Evolutionary conservation across 257 asterid species (phyloP).

Genomic region (Leonotis leonurus): DNA sequence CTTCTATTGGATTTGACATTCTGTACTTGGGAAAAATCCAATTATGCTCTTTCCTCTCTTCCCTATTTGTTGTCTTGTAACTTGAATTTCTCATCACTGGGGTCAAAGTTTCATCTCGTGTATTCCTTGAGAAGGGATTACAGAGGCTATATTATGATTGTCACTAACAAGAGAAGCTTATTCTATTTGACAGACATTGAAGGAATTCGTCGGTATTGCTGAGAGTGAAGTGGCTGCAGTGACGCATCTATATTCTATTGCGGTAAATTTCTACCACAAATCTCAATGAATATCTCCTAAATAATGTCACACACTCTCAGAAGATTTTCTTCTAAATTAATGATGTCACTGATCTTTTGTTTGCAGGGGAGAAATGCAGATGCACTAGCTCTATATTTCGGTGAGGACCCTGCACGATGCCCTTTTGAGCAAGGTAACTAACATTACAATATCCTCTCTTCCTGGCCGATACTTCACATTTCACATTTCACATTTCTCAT

Average conservation of each 20-base stretch:
- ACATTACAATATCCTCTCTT: background rate
- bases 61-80: too few relatives aligned
- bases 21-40: background rate
- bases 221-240: constrained; percentile 78
- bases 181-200: constrained; percentile 61
- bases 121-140: constrained; percentile 5
- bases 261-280: constrained; percentile 43
- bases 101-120: background rate
- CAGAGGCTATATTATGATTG: background rate
- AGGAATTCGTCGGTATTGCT: constrained; percentile 62
- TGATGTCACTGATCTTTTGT: constrained; percentile 1
- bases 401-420: constrained; percentile 92
- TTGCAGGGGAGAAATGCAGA: constrained; percentile 95
- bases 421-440: constrained; percentile 97
- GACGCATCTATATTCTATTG: constrained; percentile 68
- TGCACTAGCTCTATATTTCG: constrained; percentile 88
- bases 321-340: background rate
- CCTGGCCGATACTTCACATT: background rate
- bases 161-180: constrained; percentile 14
- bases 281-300: background rate
- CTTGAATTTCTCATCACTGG: too few relatives aligned
- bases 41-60: background rate
- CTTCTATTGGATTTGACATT: constrained; percentile 8
- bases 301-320: constrained; percentile 8
- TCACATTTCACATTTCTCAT: constrained; percentile 19